Percentiles rank a stretch among this genome's conserved stretches.
Evolutionary conservation across 768 basidiomycete genomes (phyloP).

Genomic region (Polyporus arcularius): DNA sequence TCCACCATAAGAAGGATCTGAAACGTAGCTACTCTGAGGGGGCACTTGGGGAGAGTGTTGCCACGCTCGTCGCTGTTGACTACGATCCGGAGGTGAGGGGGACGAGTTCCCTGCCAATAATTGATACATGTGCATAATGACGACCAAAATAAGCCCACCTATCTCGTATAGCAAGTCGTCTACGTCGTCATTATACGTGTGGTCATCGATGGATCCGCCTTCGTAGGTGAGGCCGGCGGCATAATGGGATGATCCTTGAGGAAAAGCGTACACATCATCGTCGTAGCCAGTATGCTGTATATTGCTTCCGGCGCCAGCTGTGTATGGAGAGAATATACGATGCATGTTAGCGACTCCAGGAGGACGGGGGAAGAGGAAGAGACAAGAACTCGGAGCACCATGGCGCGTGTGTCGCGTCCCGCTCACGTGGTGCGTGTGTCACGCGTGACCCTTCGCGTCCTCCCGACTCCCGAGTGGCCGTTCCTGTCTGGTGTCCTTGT

Average conservation of each 20-base stretch:
- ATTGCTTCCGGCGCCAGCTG: no score
- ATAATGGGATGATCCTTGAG: background rate
- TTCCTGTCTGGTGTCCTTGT: background rate
- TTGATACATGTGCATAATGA: constrained; percentile 26
- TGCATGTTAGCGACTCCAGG: background rate
- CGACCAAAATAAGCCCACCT: constrained; percentile 30
- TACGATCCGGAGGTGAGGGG: constrained; percentile 36
- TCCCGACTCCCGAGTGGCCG: background rate
- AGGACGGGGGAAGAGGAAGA: background rate
- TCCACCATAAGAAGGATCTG: no score
- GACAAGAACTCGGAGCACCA: background rate
- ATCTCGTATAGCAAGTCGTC: constrained; percentile 22
- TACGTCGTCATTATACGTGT: constrained; percentile 17
- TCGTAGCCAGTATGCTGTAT: background rate
- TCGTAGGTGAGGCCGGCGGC: constrained; percentile 2
- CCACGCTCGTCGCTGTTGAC: constrained; percentile 4
- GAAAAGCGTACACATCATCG: background rate
- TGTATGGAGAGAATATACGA: background rate
- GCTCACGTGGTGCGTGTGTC: constrained; percentile 8
- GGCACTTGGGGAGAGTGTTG: background rate
- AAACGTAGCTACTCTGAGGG: no score
- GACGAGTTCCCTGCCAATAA: constrained; percentile 35
- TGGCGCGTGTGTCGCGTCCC: background rate
- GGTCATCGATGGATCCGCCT: constrained; percentile 11
- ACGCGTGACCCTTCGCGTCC: constrained; percentile 18